Percentiles rank a stretch among this genome's conserved stretches.
Evolutionary conservation across 306 rosid species (phyloP).

Genomic region (Clitoria ternatea): DNA sequence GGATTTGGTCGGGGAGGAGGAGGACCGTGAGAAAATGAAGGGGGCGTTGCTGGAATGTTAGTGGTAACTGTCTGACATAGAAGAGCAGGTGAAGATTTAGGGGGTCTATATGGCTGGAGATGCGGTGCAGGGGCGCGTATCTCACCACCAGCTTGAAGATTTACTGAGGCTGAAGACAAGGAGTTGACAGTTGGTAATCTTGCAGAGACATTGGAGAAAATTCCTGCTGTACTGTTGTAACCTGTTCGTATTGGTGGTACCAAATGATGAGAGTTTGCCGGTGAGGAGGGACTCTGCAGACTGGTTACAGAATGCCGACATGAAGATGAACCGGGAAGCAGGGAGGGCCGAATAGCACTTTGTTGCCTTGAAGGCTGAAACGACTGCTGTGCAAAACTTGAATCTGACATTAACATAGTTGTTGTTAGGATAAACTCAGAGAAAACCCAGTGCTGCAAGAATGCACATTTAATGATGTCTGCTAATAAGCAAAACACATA

Average conservation of each 20-base stretch:
- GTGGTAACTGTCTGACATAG: conserved; percentile 26
- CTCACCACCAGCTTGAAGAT: conserved; percentile 37
- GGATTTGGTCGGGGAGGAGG: conserved; percentile 23
- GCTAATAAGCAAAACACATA: not conserved
- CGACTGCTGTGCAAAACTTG: conserved; percentile 33
- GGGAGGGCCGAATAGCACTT: conserved; percentile 28
- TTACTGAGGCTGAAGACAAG: conserved; percentile 32
- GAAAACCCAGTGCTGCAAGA: not conserved
- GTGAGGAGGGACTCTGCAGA: conserved; percentile 29
- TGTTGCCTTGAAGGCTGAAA: conserved; percentile 35
- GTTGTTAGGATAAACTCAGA: conserved; percentile 5
- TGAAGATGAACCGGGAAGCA: conserved; percentile 30
- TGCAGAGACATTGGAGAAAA: conserved; percentile 29
- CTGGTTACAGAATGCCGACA: conserved; percentile 20
- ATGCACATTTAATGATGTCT: not conserved
- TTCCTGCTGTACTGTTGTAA: conserved; percentile 21
- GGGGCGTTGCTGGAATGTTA: conserved; percentile 23
- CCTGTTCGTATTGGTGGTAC: conserved; percentile 29
- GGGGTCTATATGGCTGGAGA: conserved; percentile 52
- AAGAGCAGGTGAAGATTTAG: conserved; percentile 23
- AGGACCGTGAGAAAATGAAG: conserved; percentile 27
- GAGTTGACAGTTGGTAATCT: conserved; percentile 43
- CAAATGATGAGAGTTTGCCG: conserved; percentile 14
- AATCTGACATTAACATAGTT: conserved; percentile 42
- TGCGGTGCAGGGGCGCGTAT: conserved; percentile 77